Conservation (phyloP, 768 basidiomycete genomes). For the Tulasnella sp. region DNA sequence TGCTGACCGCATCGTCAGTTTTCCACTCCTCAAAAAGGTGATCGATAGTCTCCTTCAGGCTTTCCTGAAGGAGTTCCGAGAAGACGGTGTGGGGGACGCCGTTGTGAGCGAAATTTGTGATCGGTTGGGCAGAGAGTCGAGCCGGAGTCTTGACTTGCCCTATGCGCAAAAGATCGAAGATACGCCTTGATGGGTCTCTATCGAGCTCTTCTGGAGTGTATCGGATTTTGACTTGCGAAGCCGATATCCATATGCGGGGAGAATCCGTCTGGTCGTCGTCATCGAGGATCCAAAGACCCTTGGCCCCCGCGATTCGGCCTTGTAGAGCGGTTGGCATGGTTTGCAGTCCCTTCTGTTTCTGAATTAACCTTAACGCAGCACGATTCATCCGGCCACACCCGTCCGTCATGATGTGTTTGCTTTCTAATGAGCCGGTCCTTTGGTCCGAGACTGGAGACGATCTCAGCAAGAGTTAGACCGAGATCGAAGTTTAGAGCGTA, state of each 20-base stretch:
- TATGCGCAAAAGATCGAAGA: constrained; percentile 12
- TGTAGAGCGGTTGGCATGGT: constrained; percentile 44
- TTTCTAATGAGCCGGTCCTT: neutral
- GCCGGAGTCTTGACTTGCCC: neutral
- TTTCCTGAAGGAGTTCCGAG: constrained; percentile 42
- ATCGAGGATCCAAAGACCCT: constrained; percentile 27
- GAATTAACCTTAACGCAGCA: constrained; percentile 34
- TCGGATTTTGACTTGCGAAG: constrained; percentile 21
- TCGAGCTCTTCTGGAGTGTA: neutral
- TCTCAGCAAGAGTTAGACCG: neutral
- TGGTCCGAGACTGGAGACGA: neutral
- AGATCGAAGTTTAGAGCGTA: constrained; percentile 30
- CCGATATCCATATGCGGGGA: constrained; percentile 19
- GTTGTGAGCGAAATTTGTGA: constrained; percentile 56
- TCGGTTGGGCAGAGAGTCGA: constrained; percentile 45
- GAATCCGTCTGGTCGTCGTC: neutral
- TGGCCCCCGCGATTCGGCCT: constrained; percentile 43
- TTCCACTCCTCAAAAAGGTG: constrained; percentile 28
- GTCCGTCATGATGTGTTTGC: constrained; percentile 41
- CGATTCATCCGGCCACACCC: constrained; percentile 45
- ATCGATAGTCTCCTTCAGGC: constrained; percentile 42
- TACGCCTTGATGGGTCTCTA: constrained; percentile 10
- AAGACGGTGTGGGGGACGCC: constrained; percentile 44
- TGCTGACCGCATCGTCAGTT: neutral
- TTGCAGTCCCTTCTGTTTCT: constrained; percentile 33